These are phyloP conservation scores for Neospora caninum DNA, from an alignment of 169 alveolate genomes.

Conservation along the genomic window DNA sequence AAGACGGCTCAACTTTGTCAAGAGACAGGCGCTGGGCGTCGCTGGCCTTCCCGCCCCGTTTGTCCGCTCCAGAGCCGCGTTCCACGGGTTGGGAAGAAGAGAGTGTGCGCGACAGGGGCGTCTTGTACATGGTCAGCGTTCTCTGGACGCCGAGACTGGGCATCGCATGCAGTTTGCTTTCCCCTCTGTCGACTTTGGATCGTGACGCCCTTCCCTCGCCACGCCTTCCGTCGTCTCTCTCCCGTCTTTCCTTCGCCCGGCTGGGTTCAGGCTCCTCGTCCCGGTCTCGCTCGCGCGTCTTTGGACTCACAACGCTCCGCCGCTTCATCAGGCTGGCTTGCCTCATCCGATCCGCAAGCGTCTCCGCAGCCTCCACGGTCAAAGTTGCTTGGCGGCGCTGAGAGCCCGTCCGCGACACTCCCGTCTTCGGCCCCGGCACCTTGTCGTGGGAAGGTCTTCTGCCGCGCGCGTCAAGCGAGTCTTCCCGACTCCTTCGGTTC, in stretches of 20 bases:
- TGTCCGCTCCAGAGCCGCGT: not conserved
- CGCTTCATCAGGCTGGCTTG: not conserved
- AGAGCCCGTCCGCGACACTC: not conserved
- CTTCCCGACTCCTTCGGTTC: too few relatives aligned
- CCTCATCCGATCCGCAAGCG: not conserved
- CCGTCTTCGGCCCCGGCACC: not conserved
- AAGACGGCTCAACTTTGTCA: not conserved
- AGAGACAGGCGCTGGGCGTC: constrained; percentile 21
- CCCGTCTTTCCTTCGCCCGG: not conserved
- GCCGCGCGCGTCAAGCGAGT: too few relatives aligned
- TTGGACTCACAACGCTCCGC: not conserved
- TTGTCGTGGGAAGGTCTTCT: not conserved
- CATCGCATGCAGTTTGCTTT: not conserved
- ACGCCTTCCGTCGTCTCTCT: not conserved
- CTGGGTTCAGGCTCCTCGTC: not conserved
- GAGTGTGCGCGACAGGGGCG: constrained; percentile 27
- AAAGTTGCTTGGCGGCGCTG: not conserved
- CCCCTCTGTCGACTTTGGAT: not conserved
- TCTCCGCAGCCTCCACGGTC: constrained; percentile 32
- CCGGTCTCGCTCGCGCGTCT: not conserved
- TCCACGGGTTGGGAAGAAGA: not conserved
- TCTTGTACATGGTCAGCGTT: constrained; percentile 28
- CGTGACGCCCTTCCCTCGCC: not conserved
- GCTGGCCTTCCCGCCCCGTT: not conserved
- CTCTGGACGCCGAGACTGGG: constrained; percentile 33